Base-by-base conservation (phyloP, 306 rosid genomes). In the Prunus davidiana region DNA sequence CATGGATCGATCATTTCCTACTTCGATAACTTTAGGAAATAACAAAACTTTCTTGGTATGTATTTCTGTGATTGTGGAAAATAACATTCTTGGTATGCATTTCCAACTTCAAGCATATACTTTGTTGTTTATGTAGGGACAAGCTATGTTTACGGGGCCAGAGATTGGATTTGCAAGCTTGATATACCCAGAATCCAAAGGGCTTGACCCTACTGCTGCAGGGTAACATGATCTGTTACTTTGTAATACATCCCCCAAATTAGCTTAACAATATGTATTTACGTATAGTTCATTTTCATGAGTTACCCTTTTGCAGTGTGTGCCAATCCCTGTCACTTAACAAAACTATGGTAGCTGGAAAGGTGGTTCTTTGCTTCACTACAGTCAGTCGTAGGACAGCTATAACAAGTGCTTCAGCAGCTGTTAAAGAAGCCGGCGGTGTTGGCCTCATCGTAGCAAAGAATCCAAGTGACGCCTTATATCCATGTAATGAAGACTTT, bases 11-110 rank as follows among this genome's bases (percentile, higher is more conserved):
- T 73, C 83, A 41, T 86, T 86, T 71, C 85, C 82, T 20, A 73
- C 85, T 62, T 71, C 87, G 25, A 72, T 83, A 78, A 78, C 85
- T 49, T 76, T 86, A 0, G 89, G 89, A 75, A 83, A 81, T 76
- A 83, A 86, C 66, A 75, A 76, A 75, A 83, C 87, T 38, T 70
- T 81, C 38, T 8, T 61, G 85, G 89, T 83, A 83, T 22, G 8
- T 20, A 5, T 45, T 64, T 49, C 61, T 75, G 69, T 38, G 25
- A 47, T 18, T 25, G 66, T 14, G 9, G 57, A n/a, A 64, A 20
- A 27, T 66, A 70, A 3, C 57, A 15, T 24, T 25, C 16, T 6
- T 8, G 22, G 9, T 7, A 38, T 38, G 43, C 7, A 4, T 46
- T 67, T 46, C 16, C 30, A 56, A 12, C 62, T 2, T 58, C 32